Conservation (phyloP, 83 land plant genomes). For the Diphasiastrum complanatum region DNA sequence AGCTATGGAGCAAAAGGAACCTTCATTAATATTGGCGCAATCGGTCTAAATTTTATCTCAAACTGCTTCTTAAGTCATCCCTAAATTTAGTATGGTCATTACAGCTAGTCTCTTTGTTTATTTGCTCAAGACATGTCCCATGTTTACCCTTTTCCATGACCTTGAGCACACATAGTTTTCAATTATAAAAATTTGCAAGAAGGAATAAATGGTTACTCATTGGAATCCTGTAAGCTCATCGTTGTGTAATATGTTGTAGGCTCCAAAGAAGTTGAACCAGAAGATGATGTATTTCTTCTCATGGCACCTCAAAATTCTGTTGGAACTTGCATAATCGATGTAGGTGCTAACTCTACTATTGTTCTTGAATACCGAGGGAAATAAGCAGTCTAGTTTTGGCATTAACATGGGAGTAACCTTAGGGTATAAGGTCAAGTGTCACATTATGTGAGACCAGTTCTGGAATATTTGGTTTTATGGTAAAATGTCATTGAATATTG, state of each 20-base stretch:
- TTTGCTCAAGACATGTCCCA: neutral
- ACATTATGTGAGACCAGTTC: too few species aligned
- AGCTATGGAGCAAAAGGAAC: constrained; percentile 73
- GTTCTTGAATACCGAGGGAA: neutral
- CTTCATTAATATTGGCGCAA: constrained; percentile 80
- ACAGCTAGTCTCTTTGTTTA: neutral
- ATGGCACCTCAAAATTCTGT: constrained; percentile 98
- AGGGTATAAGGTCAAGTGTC: too few species aligned
- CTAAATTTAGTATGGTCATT: neutral
- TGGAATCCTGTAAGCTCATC: neutral
- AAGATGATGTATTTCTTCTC: constrained; percentile 80
- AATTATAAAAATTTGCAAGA: neutral
- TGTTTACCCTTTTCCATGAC: too few species aligned
- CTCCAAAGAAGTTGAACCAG: constrained; percentile 62
- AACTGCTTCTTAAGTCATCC: neutral
- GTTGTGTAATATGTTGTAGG: constrained; percentile 36
- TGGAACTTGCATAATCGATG: constrained; percentile 94
- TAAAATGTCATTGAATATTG: too few species aligned
- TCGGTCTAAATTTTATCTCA: constrained; percentile 41
- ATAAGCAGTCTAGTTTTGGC: neutral
- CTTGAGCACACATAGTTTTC: too few species aligned
- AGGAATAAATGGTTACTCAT: neutral
- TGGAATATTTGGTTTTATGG: too few species aligned
- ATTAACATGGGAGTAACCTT: neutral
- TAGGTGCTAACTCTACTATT: constrained; percentile 21